phyloP scores from a whole-genome alignment of 2,329 filamentous ascomycete species.

The Verticillium longisporum region DNA sequence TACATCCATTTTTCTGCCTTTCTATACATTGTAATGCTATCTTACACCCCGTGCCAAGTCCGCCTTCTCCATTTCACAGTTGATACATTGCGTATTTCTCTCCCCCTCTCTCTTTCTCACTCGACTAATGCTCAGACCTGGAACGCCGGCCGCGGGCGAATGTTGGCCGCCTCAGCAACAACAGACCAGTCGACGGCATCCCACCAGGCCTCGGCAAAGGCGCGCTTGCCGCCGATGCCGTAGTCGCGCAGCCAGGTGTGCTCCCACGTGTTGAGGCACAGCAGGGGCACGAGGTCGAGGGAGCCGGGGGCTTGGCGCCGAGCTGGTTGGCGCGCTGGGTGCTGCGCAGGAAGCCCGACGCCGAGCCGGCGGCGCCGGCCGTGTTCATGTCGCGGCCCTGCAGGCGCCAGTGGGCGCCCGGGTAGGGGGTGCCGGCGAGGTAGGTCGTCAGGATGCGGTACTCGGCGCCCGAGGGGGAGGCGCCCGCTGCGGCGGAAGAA shows the following conservation, averaged over 20 bases:
- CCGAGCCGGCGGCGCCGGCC: conserved; percentile 30
- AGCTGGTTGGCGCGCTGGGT: conserved; percentile 15
- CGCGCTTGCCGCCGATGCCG: conserved; percentile 64
- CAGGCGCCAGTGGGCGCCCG: conserved; percentile 73
- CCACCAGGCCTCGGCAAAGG: conserved; percentile 82
- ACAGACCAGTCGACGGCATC: conserved; percentile 75
- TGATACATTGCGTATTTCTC: not conserved
- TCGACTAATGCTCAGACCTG: not conserved
- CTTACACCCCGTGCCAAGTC: not conserved
- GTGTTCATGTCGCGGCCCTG: conserved; percentile 67
- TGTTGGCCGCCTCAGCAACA: conserved; percentile 41
- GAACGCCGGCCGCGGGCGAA: conserved; percentile 3
- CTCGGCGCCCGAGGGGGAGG: conserved; percentile 81
- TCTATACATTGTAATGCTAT: not conserved
- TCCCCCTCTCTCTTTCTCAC: not conserved
- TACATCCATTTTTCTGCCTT: conserved; percentile 9
- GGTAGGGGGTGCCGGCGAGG: conserved; percentile 82
- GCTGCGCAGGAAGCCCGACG: conserved; percentile 29
- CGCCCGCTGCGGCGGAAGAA: conserved; percentile 36
- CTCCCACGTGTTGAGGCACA: conserved; percentile 96
- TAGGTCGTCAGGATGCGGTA: conserved; percentile 80
- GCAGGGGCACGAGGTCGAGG: conserved; percentile 63
- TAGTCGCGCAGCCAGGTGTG: conserved; percentile 87
- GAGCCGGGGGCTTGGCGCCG: conserved; percentile 51
- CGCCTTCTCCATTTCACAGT: not conserved